Conservation (phyloP, 2,329 filamentous ascomycete species). For the Chaetomium globosum region DNA sequence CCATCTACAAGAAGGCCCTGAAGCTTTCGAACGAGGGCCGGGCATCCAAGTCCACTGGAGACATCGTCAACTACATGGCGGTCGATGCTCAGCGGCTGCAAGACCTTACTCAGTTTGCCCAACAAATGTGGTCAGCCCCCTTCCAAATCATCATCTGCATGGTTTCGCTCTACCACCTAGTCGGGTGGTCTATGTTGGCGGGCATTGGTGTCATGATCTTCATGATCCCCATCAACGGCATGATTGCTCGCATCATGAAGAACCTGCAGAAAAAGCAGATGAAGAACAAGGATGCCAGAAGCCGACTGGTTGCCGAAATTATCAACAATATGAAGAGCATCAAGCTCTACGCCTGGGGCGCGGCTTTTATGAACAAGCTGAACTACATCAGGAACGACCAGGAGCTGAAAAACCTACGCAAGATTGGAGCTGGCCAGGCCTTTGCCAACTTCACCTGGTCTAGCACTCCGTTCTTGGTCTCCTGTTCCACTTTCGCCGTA, state of each 20-base stretch:
- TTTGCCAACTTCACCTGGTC: conserved; percentile 98
- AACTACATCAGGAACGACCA: conserved; percentile 95
- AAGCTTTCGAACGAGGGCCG: conserved; percentile 91
- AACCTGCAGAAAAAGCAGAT: conserved; percentile 93
- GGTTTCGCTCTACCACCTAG: conserved; percentile 91
- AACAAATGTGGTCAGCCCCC: conserved; percentile 94
- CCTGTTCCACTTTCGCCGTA: conserved; percentile 92
- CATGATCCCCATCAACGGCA: conserved; percentile 94
- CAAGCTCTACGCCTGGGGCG: conserved; percentile 97
- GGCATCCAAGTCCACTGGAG: conserved; percentile 84
- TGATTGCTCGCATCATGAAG: conserved; percentile 92
- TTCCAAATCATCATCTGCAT: conserved; percentile 97
- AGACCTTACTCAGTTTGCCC: conserved; percentile 91
- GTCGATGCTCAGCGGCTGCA: conserved; percentile 95
- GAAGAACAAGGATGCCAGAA: conserved; percentile 97
- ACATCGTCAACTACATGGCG: conserved; percentile 99
- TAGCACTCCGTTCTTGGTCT: conserved; percentile 95
- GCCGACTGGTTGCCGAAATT: conserved; percentile 93
- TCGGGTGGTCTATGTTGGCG: conserved; percentile 93
- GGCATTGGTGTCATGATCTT: conserved; percentile 93
- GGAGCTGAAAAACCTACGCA: conserved; percentile 91
- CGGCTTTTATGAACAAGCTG: conserved; percentile 95
- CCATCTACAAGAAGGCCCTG: conserved; percentile 91
- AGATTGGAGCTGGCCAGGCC: conserved; percentile 91
- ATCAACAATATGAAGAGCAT: conserved; percentile 99